Conservation (phyloP, 2,329 filamentous ascomycete genomes). For the Aspergillus sergii region DNA sequence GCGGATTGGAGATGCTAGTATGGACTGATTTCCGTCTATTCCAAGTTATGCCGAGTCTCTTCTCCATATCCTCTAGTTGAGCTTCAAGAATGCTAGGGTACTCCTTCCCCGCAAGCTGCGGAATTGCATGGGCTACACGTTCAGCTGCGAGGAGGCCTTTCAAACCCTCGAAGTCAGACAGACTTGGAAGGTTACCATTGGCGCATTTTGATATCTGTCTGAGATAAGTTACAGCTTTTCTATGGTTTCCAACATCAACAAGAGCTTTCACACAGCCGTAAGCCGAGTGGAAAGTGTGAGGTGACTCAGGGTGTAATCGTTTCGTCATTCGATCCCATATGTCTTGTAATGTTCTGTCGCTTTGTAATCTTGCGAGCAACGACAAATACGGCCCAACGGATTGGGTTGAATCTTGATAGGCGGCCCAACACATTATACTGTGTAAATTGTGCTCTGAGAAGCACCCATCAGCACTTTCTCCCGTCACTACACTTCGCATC, state of each 20-base stretch:
- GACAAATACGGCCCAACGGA: conserved; percentile 24
- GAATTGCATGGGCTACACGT: conserved; percentile 23
- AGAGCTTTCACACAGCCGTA: conserved; percentile 31
- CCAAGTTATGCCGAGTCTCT: conserved; percentile 36
- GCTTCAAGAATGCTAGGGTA: conserved; percentile 27
- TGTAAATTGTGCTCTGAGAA: conserved; percentile 17
- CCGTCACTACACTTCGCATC: conserved; percentile 28
- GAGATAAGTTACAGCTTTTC: conserved; percentile 28
- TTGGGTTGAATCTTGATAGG: neutral
- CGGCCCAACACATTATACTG: conserved; percentile 21
- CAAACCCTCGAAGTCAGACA: conserved; percentile 26
- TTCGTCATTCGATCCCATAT: conserved; percentile 28
- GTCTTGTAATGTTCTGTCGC: conserved; percentile 20
- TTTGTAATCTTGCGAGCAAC: conserved; percentile 31
- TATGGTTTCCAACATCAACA: conserved; percentile 23
- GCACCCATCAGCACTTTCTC: conserved; percentile 14
- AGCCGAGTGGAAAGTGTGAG: conserved; percentile 16
- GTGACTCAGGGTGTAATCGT: conserved; percentile 6
- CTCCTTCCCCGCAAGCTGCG: conserved; percentile 27
- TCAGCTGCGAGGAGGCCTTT: conserved; percentile 24
- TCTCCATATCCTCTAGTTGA: conserved; percentile 33
- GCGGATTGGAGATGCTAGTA: conserved; percentile 18
- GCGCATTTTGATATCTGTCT: conserved; percentile 26
- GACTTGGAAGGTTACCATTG: conserved; percentile 25
- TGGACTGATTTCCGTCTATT: conserved; percentile 21